Percentiles rank a stretch among this genome's conserved stretches.
phyloP scores from a whole-genome alignment of 306 rosid genomes.

The Gastrolobium villosum region DNA sequence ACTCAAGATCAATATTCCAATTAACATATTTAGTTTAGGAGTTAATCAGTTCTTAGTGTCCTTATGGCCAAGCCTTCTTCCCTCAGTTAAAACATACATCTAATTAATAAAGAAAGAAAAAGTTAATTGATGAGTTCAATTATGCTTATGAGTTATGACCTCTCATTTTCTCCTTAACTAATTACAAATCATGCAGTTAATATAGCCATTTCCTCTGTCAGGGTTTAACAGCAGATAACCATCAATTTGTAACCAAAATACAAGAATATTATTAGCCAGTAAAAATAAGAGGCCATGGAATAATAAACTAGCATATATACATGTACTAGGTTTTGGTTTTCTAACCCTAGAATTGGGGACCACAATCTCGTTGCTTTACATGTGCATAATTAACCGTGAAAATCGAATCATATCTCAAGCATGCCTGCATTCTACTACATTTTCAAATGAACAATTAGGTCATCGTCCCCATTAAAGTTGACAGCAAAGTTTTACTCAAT shows the following conservation, averaged over 20 bases:
- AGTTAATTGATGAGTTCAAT: not conserved
- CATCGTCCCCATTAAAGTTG: constrained; percentile 52
- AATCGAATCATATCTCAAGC: constrained; percentile 69
- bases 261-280: not conserved
- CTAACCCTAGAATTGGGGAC: constrained; percentile 74
- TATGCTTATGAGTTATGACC: not conserved
- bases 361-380: constrained; percentile 65
- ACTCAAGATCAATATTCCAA: no score
- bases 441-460: constrained; percentile 37
- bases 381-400: constrained; percentile 63
- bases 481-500: constrained; percentile 40
- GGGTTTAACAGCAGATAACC: constrained; percentile 15
- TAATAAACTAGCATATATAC: constrained; percentile 16
- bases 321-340: constrained; percentile 68
- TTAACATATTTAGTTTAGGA: no score
- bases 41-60: no score
- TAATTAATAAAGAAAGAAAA: not conserved
- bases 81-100: not conserved
- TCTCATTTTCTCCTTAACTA: not conserved
- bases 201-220: not conserved
- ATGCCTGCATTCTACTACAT: constrained; percentile 63
- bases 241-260: constrained; percentile 14
- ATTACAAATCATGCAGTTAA: constrained; percentile 3
- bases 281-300: constrained; percentile 38
- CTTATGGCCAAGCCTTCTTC: not conserved